Evolutionary conservation across 2,329 filamentous ascomycete genomes (phyloP), one percentile per base, ranked within the genome.

Genomic region (Ophiostoma pallidulum): DNA sequence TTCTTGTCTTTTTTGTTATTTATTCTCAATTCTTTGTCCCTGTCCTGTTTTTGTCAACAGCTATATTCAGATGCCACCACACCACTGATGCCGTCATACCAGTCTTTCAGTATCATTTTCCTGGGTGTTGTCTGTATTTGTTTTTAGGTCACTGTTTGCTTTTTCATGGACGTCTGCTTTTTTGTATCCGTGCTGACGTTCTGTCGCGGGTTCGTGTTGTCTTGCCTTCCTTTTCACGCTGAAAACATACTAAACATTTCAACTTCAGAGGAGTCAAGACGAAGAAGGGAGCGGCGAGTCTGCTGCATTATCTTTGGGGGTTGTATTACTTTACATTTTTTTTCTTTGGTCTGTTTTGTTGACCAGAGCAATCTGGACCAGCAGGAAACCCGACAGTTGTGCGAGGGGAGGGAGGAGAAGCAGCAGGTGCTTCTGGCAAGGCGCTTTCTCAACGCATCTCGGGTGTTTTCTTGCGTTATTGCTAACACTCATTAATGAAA

Each of bases 281-380:
- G 24, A 28, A 6, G 24, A 28, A 10, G 24, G 24, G 24, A 28
- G 24, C 10, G 24, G 10, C 6, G 24, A 28, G n/a, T n/a, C n/a
- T n/a, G n/a, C 24, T 28, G 10, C 24, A 40, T 39, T 39, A 16
- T 38, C 35, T 46, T n/a, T n/a, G n/a, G n/a, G n/a, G 26, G 31
- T 1, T 47, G 45, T 47, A 41, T 46, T 41, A 41, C 28, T 36
- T 29, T 41, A 47, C 22, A 45, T 14, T 40, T 35, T n/a, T n/a
- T n/a, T n/a, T n/a, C n/a, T n/a, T n/a, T n/a, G n/a, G n/a, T n/a
- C n/a, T n/a, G n/a, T n/a, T n/a, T n/a, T n/a, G n/a, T n/a, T 22
- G 48, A 44, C 48, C 49, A 51, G 38, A 47, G 51, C 51, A 54
- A 49, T 50, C 48, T 52, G 47, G 38, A 41, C 44, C n/a, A 14